Evolutionary conservation across 2,329 filamentous ascomycete genomes (phyloP).

Genomic region (Erysiphe pulchra): DNA sequence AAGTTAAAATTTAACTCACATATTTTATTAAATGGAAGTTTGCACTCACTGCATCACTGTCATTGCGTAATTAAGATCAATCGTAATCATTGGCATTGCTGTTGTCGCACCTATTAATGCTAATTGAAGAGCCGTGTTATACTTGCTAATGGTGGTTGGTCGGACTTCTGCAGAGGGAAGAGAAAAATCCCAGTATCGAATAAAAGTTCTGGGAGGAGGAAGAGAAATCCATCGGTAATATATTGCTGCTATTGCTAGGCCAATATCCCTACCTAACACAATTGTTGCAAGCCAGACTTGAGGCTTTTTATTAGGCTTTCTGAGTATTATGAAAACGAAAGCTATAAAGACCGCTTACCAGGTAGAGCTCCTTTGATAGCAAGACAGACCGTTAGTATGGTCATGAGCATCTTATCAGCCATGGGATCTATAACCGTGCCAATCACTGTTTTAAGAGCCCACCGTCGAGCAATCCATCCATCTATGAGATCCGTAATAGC

Average conservation of each 20-base stretch:
- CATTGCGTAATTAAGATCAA: conserved; percentile 27
- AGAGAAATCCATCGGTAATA: conserved; percentile 93
- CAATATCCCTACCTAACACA: conserved; percentile 71
- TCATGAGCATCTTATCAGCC: conserved; percentile 95
- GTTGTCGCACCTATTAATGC: conserved; percentile 67
- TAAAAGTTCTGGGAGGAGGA: conserved; percentile 76
- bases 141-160: conserved; percentile 64
- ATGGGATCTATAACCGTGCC: conserved; percentile 89
- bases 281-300: conserved; percentile 67
- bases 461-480: conserved; percentile 75
- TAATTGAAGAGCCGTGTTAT: conserved; percentile 83
- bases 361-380: conserved; percentile 64
- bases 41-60: conserved; percentile 33
- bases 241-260: conserved; percentile 60
- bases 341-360: conserved; percentile 21
- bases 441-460: conserved; percentile 76
- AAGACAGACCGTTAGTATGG: conserved; percentile 62
- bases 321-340: background rate
- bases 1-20: background rate
- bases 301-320: background rate
- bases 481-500: conserved; percentile 80
- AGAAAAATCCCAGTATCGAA: conserved; percentile 91
- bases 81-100: conserved; percentile 47
- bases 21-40: background rate
- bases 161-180: conserved; percentile 67